Evolutionary conservation across 1,139 yeast genomes (phyloP), one percentile per base, ranked within the genome.

Genomic region (Saccharomyces pastorianus): DNA sequence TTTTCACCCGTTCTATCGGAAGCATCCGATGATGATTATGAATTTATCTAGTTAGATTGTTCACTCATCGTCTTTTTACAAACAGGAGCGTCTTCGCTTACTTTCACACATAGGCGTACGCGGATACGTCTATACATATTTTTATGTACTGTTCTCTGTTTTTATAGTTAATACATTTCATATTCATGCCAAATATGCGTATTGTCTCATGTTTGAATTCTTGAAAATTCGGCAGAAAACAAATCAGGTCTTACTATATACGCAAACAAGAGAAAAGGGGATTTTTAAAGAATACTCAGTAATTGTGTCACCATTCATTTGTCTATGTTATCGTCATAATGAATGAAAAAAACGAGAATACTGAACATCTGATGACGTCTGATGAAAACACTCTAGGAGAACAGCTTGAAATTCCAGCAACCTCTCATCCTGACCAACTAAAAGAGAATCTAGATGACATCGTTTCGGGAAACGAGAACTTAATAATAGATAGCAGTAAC

Each of bases 31-130:
- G 54, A 52, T 31, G 54, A 52, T 14, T 60, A 62, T 32, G 69
- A 75, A 50, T 64, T 73, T 59, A 64, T 73, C 50, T 74, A 78
- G 31, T 75, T 79, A 68, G 91, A 88, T 67, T 32, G 38, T 32
- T 4, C 38, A 32, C 14, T n/a, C 20, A 32, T 32, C 38, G 38
- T 32, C 14, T 32, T 11, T 32, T 32, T 32, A 32, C 38, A n/a
- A 13, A 13, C n/a, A 32, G 6, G 38, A 8, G 6, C 6, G 5
- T 6, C n/a, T 32, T 6, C 6, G 8, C 23, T 13, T 32, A 32
- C 20, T 32, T 13, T 32, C 0, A 32, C 38, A 32, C 38, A 32
- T 32, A 13, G 38, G 7, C 7, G 20, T 32, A 32, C n/a, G 38
- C 14, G 23, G 23, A 32, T 32, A 13, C 38, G 38, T 32, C 38